A percentile compares a stretch with the other conserved stretches of the same genome.
These are phyloP conservation scores for Garcia nutans DNA, from an alignment of 345 rosid species.

Conservation along the genomic window DNA sequence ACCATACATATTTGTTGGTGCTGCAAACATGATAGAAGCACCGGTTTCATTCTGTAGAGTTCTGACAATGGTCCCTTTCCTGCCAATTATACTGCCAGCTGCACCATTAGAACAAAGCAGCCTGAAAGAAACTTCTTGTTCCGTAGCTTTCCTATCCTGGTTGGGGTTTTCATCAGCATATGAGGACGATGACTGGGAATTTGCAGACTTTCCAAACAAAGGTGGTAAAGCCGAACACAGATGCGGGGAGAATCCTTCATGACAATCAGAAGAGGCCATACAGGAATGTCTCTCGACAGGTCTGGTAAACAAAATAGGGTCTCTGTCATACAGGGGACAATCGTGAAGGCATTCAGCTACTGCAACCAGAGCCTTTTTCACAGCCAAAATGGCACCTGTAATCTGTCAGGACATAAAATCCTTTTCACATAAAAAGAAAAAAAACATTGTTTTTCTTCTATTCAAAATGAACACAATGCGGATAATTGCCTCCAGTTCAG, in stretches of 20 bases:
- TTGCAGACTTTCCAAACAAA: constrained; percentile 20
- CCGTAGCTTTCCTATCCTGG: constrained; percentile 14
- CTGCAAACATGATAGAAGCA: constrained; percentile 50
- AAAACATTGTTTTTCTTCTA: too few relatives aligned
- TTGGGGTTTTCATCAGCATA: constrained; percentile 25
- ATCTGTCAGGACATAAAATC: too few relatives aligned
- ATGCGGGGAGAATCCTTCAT: constrained; percentile 57
- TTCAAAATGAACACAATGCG: too few relatives aligned
- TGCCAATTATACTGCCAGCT: constrained; percentile 70
- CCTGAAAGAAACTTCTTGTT: constrained; percentile 45
- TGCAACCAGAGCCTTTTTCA: too few relatives aligned
- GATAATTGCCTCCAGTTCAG: too few relatives aligned
- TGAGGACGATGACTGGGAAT: constrained; percentile 16
- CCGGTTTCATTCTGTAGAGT: constrained; percentile 57
- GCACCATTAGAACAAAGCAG: constrained; percentile 45
- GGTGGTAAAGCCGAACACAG: constrained; percentile 39
- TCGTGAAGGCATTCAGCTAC: too few relatives aligned
- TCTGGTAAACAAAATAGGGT: too few relatives aligned
- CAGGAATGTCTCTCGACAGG: too few relatives aligned
- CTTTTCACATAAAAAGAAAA: too few relatives aligned
- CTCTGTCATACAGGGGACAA: too few relatives aligned
- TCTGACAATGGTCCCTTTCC: constrained; percentile 51
- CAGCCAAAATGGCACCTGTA: too few relatives aligned
- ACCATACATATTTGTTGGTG: constrained; percentile 30
- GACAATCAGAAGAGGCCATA: too few relatives aligned